These are phyloP conservation scores for Saxophila tyrrhenica DNA, from an alignment of 495 filamentous ascomycete species.

Conservation along the genomic window DNA sequence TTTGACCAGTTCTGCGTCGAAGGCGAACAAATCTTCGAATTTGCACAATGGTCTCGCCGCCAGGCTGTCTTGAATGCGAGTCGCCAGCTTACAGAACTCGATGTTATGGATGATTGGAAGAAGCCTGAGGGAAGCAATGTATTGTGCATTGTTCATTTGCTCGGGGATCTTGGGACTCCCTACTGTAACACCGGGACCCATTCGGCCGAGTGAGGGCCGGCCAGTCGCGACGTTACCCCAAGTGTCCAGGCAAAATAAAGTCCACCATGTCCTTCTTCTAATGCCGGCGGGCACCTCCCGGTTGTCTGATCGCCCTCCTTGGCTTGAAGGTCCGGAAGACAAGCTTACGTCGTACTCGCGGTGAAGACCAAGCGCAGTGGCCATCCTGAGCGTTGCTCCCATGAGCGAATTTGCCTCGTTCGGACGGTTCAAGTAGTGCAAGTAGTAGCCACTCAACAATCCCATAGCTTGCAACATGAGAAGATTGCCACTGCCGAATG, in stretches of 20 bases:
- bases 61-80: slow-evolving; percentile 63
- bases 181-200: slow-evolving; percentile 63
- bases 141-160: slow-evolving; percentile 22
- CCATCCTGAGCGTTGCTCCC: slow-evolving; percentile 60
- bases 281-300: slow-evolving; percentile 43
- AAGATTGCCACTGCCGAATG: slow-evolving; percentile 56
- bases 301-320: neutral
- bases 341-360: slow-evolving; percentile 50
- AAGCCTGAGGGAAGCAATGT: slow-evolving; percentile 45
- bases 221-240: slow-evolving; percentile 69
- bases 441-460: slow-evolving; percentile 64
- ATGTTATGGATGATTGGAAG: slow-evolving; percentile 66
- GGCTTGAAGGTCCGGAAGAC: slow-evolving; percentile 21
- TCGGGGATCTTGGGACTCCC: slow-evolving; percentile 35
- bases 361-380: slow-evolving; percentile 61
- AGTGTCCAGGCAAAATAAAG: slow-evolving; percentile 65
- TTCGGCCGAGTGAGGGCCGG: slow-evolving; percentile 65
- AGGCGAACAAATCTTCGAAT: slow-evolving; percentile 49
- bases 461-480: slow-evolving; percentile 61
- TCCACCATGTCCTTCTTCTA: slow-evolving; percentile 68
- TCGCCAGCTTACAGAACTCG: slow-evolving; percentile 69
- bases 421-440: slow-evolving; percentile 68
- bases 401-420: slow-evolving; percentile 61
- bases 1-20: slow-evolving; percentile 55
- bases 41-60: slow-evolving; percentile 56